Percentiles rank a stretch among this genome's conserved stretches.
Conservation (phyloP, 2,329 filamentous ascomycete genomes). For the Xylaria sp. region DNA sequence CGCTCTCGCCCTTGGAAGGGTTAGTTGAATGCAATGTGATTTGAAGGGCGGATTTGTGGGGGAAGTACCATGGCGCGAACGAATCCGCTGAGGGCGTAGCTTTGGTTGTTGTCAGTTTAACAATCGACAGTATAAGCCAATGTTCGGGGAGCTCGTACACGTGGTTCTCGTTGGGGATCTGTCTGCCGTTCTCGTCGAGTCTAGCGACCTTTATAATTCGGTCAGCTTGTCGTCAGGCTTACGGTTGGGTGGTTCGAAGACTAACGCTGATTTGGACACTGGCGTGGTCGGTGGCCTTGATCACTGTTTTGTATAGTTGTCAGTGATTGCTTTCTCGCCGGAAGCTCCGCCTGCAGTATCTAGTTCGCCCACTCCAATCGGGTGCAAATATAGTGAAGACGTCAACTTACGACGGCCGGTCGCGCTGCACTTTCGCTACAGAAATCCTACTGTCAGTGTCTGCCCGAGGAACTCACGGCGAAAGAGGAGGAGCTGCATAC, state of each 20-base stretch:
- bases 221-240: conserved; percentile 14
- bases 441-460: conserved; percentile 28
- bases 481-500: conserved; percentile 30
- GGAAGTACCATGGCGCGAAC: conserved; percentile 79
- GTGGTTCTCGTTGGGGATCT: conserved; percentile 65
- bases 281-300: conserved; percentile 99
- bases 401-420: conserved; percentile 33
- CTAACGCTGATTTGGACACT: conserved; percentile 73
- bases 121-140: background rate
- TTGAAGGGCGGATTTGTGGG: background rate
- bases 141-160: conserved; percentile 23
- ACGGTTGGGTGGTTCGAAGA: conserved; percentile 5
- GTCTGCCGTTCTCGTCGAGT: conserved; percentile 98
- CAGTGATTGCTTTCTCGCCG: conserved; percentile 7
- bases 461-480: background rate
- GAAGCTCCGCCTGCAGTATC: background rate
- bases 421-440: conserved; percentile 87
- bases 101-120: conserved; percentile 83
- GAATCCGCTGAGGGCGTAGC: conserved; percentile 97
- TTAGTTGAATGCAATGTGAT: background rate
- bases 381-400: background rate
- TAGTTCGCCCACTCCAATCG: background rate
- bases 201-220: conserved; percentile 72
- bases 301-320: conserved; percentile 60
- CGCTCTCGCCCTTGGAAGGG: conserved; percentile 77